Conservation (phyloP, 306 rosid species). For the Arachis stenosperma region DNA sequence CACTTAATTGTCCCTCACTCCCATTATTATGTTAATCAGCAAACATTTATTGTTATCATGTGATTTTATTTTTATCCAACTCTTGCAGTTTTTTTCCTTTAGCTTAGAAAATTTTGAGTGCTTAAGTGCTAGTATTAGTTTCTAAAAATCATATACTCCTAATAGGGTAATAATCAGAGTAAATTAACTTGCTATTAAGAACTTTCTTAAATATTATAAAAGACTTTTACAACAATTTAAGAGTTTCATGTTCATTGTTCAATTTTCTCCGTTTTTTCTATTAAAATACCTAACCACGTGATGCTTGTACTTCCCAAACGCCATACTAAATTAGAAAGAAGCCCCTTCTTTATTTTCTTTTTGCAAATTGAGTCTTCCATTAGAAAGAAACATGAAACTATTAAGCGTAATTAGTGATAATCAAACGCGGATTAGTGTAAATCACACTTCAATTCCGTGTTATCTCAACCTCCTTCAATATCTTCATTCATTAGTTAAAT, state of each 20-base stretch:
- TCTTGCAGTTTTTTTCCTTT: background rate
- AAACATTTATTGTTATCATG: background rate
- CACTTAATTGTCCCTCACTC: background rate
- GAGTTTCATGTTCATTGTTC: background rate
- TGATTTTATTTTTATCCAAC: constrained; percentile 3
- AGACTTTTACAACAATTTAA: background rate
- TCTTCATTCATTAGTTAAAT: constrained; percentile 17
- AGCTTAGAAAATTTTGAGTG: background rate
- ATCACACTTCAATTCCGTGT: background rate
- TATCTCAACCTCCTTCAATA: background rate
- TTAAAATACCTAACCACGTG: background rate
- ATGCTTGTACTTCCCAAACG: background rate
- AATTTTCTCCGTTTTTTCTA: background rate
- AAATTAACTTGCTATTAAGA: background rate
- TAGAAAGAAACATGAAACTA: background rate
- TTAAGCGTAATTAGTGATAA: background rate
- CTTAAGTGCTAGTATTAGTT: background rate
- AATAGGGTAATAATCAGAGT: background rate
- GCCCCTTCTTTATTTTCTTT: no score
- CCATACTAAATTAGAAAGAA: background rate
- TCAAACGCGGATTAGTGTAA: constrained; percentile 3
- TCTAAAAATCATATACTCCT: background rate
- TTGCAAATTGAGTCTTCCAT: background rate
- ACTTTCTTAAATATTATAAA: background rate
- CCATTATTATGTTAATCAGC: background rate